These are phyloP conservation scores for Claviceps monticola DNA, from an alignment of 2,329 filamentous ascomycete species.

Conservation along the genomic window DNA sequence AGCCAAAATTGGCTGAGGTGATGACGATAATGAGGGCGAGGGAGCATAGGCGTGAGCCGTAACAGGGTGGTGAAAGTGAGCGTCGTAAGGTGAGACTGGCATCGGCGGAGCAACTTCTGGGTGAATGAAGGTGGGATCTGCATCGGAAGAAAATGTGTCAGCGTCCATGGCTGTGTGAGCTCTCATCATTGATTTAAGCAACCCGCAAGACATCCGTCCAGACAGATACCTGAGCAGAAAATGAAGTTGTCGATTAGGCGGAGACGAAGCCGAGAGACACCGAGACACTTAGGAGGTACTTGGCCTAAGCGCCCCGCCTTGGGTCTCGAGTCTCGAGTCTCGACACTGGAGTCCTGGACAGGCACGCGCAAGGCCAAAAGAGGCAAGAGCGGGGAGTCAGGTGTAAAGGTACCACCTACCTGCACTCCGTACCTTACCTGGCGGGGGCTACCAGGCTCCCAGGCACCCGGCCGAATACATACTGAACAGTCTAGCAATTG, in stretches of 20 bases:
- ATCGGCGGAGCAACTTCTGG: slow-evolving; percentile 37
- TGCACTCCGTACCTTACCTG: too few relatives aligned
- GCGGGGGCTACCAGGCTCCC: too few relatives aligned
- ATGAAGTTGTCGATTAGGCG: neutral
- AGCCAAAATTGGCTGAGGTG: slow-evolving; percentile 31
- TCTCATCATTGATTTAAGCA: neutral
- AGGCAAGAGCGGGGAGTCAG: neutral
- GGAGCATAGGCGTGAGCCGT: slow-evolving; percentile 34
- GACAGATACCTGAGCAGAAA: neutral
- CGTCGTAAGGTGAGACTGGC: slow-evolving; percentile 31
- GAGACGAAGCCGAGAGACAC: neutral
- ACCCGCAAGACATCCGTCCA: neutral
- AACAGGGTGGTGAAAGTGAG: slow-evolving; percentile 29
- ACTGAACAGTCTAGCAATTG: neutral
- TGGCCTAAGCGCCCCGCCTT: neutral
- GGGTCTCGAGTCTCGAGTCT: neutral
- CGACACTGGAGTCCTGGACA: neutral
- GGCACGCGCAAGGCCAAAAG: neutral
- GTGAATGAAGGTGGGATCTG: slow-evolving; percentile 45
- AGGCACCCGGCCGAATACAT: too few relatives aligned
- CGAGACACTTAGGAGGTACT: neutral
- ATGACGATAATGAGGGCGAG: slow-evolving; percentile 47
- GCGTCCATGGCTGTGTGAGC: slow-evolving; percentile 8
- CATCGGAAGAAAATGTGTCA: slow-evolving; percentile 20
- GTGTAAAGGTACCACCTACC: too few relatives aligned